Conservation (phyloP, 1,284 basidiomycete species). For the Microbotryomycetes sp. region DNA sequence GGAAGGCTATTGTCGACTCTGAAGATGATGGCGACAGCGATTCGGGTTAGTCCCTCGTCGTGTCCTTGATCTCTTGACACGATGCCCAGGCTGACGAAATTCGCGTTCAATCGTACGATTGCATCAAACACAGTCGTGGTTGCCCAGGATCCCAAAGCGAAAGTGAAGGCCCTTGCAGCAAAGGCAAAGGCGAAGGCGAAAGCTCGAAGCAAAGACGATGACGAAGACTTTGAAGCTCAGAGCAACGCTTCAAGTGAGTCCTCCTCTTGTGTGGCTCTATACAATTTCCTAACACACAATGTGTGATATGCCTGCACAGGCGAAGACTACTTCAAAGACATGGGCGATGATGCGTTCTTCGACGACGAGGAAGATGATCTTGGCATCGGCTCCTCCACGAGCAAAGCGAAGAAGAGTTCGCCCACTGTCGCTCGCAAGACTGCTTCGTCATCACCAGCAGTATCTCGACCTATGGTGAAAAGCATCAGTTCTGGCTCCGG, state of each 20-base stretch:
- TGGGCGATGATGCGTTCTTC: constrained; percentile 15
- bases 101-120: not conserved
- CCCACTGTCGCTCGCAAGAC: not conserved
- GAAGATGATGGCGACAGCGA: constrained; percentile 11
- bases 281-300: not conserved
- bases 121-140: constrained; percentile 3
- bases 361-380: not conserved
- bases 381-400: too few relatives aligned
- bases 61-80: constrained; percentile 1
- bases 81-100: not conserved
- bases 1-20: constrained; percentile 18
- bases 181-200: constrained; percentile 37
- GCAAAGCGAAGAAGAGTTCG: not conserved
- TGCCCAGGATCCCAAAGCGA: constrained; percentile 9
- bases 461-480: not conserved
- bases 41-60: not conserved
- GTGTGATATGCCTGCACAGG: constrained; percentile 14
- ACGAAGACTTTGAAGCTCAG: constrained; percentile 9
- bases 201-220: constrained; percentile 37
- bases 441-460: not conserved
- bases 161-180: constrained; percentile 10
- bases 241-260: constrained; percentile 10
- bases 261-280: constrained; percentile 11
- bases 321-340: constrained; percentile 30
- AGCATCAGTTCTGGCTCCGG: constrained; percentile 3